A percentile compares a stretch with the other conserved stretches of the same genome.
These are phyloP conservation scores for Boletus rex-veris DNA, from an alignment of 768 basidiomycete species.

Conservation along the genomic window DNA sequence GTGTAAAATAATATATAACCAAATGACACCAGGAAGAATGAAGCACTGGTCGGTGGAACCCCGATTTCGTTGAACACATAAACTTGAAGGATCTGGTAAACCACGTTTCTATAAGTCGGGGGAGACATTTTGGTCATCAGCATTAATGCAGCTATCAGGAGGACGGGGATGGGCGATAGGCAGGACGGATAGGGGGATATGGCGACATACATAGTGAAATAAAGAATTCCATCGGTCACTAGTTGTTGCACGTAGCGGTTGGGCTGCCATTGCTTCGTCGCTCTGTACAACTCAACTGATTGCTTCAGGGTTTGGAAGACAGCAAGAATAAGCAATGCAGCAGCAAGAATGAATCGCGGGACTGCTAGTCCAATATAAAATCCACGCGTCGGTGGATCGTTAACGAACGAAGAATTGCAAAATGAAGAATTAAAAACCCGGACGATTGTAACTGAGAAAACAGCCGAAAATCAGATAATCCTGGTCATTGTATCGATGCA, in stretches of 20 bases:
- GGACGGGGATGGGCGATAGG: too few species aligned
- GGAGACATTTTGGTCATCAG: too few species aligned
- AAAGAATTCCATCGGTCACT: neutral
- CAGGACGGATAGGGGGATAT: too few species aligned
- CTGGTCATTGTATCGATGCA: too few species aligned
- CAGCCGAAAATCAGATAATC: too few species aligned
- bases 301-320: neutral
- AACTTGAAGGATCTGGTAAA: too few species aligned
- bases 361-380: neutral
- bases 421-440: neutral
- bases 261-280: neutral
- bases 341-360: neutral
- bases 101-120: too few species aligned
- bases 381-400: neutral
- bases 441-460: neutral
- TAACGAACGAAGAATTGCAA: neutral
- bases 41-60: too few species aligned
- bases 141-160: too few species aligned
- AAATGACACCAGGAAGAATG: too few species aligned
- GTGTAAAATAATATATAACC: too few species aligned
- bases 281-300: neutral
- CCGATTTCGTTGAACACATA: too few species aligned
- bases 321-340: neutral
- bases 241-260: neutral
- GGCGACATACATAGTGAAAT: neutral